These are phyloP conservation scores for Eutreptiella sp. DNA, from an alignment of 208 protist species.

Conservation along the genomic window DNA sequence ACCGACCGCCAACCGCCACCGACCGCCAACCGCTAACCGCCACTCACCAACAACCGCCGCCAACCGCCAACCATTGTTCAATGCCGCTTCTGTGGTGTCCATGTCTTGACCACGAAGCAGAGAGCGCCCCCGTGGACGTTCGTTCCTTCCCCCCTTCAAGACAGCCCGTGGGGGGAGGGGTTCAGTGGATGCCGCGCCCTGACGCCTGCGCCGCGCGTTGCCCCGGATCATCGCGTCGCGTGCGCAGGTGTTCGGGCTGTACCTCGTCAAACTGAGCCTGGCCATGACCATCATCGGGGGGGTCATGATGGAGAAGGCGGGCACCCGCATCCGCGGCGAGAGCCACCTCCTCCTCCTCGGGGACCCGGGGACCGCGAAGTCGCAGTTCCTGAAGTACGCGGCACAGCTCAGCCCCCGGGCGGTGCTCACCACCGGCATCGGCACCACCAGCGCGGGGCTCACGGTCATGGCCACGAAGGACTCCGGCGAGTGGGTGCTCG, in stretches of 20 bases:
- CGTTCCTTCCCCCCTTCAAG: constrained; percentile 6
- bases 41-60: no score
- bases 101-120: not conserved
- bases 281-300: constrained; percentile 58
- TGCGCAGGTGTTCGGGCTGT: constrained; percentile 58
- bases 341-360: constrained; percentile 70
- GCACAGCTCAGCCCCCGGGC: constrained; percentile 25
- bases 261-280: constrained; percentile 60
- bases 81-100: not conserved
- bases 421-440: constrained; percentile 46
- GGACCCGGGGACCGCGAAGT: constrained; percentile 77
- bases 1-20: no score
- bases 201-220: not conserved
- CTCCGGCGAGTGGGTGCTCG: constrained; percentile 67
- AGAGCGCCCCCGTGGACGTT: not conserved
- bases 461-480: constrained; percentile 38
- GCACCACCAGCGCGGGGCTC: constrained; percentile 38
- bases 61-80: not conserved
- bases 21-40: no score
- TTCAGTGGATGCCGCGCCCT: not conserved
- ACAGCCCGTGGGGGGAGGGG: not conserved
- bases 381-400: constrained; percentile 43
- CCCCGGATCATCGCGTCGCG: constrained; percentile 36
- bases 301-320: constrained; percentile 21
- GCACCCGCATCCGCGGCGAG: constrained; percentile 51